Base-by-base conservation (phyloP, 495 filamentous ascomycete species). In the Rhizodiscina lignyota region DNA sequence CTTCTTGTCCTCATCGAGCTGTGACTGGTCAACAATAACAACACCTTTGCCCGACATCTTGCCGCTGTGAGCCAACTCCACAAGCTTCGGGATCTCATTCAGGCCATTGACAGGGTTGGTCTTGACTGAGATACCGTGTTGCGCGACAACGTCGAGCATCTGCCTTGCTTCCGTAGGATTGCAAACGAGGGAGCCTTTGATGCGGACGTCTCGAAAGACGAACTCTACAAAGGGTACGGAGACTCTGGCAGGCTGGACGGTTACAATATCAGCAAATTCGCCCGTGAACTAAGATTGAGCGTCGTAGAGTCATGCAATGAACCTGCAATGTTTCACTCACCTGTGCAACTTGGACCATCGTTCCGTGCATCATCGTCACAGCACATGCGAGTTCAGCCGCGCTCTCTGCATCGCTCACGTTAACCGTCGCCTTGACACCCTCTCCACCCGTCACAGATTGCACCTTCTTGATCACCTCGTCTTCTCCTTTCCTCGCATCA, bases 281-380 rank as follows among this genome's bases (percentile, higher is more conserved):
- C n/a, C n/a, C n/a, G n/a, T n/a, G 18, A 28, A 29, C 5, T 12
- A 18, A 16, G 2, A 29, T 18, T 16, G 15, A 34, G 19, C n/a
- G n/a, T n/a, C n/a, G n/a, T n/a, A n/a, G n/a, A n/a, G n/a, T n/a
- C n/a, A n/a, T n/a, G n/a, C n/a, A n/a, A n/a, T n/a, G n/a, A n/a
- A n/a, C n/a, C n/a, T n/a, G n/a, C n/a, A n/a, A n/a, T n/a, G n/a
- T n/a, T n/a, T n/a, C n/a, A n/a, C 47, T 29, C 26, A 55, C 64
- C 52, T 70, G 68, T 18, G 67, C 66, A 23, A 73, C 61, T 50
- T 72, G 66, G 11, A 74, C 49, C 30, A 72, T 45, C 2, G 52
- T 52, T 11, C 68, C 69, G 46, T 72, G 68, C 59, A 63, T 60
- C 38, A 52, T 64, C 3, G 70, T 72, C 4, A 67, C 53, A 4